These are phyloP conservation scores for Lentinula lateritia DNA, from an alignment of 768 basidiomycete species.

Conservation along the genomic window DNA sequence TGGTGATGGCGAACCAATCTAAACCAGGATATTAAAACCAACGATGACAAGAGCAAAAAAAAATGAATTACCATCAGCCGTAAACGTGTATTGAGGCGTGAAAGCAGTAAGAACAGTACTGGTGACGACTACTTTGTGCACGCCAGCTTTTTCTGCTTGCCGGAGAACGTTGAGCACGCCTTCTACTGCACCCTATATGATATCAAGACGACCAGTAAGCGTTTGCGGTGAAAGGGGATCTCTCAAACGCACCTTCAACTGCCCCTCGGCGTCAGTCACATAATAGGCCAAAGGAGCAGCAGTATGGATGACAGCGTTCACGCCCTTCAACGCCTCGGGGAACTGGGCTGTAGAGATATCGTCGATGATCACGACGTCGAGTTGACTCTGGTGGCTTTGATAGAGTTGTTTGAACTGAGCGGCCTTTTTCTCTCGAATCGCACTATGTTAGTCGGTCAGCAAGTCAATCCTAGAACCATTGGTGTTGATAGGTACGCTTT, in stretches of 20 bases:
- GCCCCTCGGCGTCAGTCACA: conserved; percentile 8
- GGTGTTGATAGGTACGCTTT: not conserved
- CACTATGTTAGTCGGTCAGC: not conserved
- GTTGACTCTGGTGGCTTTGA: conserved; percentile 8
- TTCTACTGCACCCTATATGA: conserved; percentile 22
- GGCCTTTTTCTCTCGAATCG: not conserved
- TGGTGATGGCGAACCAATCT: conserved; percentile 29
- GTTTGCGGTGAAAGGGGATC: not conserved
- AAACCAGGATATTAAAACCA: not conserved
- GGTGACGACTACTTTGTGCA: conserved; percentile 25
- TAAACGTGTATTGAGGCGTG: conserved; percentile 15
- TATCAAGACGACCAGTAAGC: not conserved
- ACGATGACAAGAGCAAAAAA: not conserved
- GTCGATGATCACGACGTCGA: conserved; percentile 17
- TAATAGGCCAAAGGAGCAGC: conserved; percentile 22
- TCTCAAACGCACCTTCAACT: conserved; percentile 4
- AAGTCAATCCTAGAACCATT: not conserved
- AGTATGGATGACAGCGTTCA: conserved; percentile 35
- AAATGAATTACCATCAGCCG: conserved; percentile 18
- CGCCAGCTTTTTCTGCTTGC: conserved; percentile 27
- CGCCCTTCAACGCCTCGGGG: conserved; percentile 40
- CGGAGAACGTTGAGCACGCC: conserved; percentile 31
- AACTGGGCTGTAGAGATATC: conserved; percentile 24
- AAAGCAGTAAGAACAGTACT: conserved; percentile 22
- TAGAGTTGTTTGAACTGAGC: not conserved